phyloP scores from a whole-genome alignment of 352 stramenopile species.

The Lagenidium sp. region DNA sequence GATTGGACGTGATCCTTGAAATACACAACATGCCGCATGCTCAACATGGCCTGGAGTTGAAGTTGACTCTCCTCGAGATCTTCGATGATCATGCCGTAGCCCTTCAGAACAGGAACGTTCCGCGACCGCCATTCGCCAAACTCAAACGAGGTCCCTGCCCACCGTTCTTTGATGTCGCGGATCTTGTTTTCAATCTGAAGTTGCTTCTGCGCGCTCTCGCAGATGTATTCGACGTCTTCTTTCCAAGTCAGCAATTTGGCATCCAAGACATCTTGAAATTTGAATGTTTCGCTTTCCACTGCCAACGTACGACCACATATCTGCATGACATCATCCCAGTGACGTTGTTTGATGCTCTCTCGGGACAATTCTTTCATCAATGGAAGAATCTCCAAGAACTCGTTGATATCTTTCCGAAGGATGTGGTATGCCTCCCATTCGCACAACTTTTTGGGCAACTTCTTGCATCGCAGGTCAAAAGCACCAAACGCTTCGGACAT shows the following conservation, averaged over 20 bases:
- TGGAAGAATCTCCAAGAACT: conserved; percentile 82
- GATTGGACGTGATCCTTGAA: conserved; percentile 78
- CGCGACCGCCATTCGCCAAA: conserved; percentile 83
- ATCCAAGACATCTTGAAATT: conserved; percentile 70
- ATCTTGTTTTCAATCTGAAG: conserved; percentile 86
- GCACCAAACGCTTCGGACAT: conserved; percentile 58
- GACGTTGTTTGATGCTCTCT: conserved; percentile 78
- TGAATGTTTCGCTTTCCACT: conserved; percentile 73
- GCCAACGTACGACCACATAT: conserved; percentile 37
- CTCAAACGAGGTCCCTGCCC: conserved; percentile 67
- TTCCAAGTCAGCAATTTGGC: conserved; percentile 71
- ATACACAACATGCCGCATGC: conserved; percentile 83
- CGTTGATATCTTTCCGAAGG: conserved; percentile 64
- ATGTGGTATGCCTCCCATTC: conserved; percentile 82
- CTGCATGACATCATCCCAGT: conserved; percentile 79
- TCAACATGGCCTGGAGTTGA: conserved; percentile 83
- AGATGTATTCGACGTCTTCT: conserved; percentile 82
- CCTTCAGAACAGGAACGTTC: conserved; percentile 58
- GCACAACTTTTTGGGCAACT: conserved; percentile 76
- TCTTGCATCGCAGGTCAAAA: conserved; percentile 71
- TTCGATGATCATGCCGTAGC: conserved; percentile 79
- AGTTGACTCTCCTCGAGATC: conserved; percentile 87
- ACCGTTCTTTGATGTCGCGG: conserved; percentile 80
- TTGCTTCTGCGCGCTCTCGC: conserved; percentile 87
- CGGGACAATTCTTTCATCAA: conserved; percentile 75